Percentiles rank a stretch among this genome's conserved stretches.
Conservation (phyloP, 148 eudicot genomes). For the Chenopodium album region DNA sequence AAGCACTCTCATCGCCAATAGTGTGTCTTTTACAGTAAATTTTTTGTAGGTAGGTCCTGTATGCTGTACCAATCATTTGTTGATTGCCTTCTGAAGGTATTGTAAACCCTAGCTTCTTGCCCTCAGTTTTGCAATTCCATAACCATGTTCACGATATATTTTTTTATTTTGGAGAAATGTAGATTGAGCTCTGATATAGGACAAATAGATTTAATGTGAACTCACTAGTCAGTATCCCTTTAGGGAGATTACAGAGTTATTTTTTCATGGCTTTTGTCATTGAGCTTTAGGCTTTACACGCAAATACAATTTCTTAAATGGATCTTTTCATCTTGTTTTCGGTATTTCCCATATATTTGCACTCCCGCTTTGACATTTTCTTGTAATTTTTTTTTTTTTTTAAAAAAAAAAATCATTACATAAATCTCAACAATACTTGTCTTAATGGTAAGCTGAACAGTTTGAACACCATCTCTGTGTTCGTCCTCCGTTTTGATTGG, state of each 20-base stretch:
- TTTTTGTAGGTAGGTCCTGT: slow-evolving; percentile 23
- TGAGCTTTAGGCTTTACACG: not conserved
- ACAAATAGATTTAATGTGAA: not conserved
- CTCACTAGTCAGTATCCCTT: not conserved
- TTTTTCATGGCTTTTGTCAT: too few relatives aligned
- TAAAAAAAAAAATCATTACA: not conserved
- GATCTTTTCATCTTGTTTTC: not conserved
- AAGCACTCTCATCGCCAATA: slow-evolving; percentile 80
- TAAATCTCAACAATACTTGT: not conserved
- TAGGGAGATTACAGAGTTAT: not conserved
- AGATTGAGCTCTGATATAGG: slow-evolving; percentile 2
- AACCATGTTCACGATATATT: not conserved
- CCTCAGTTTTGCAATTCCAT: slow-evolving; percentile 13
- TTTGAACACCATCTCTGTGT: not conserved
- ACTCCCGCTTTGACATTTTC: not conserved
- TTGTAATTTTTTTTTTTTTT: too few relatives aligned
- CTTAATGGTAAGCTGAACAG: not conserved
- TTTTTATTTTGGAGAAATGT: not conserved
- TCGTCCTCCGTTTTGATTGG: not conserved
- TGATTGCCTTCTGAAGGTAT: slow-evolving; percentile 15
- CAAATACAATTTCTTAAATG: not conserved
- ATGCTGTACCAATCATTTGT: slow-evolving; percentile 23
- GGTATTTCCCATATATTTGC: too few relatives aligned
- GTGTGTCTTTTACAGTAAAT: slow-evolving; percentile 4
- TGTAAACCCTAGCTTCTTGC: slow-evolving; percentile 3